phyloP scores from a whole-genome alignment of 345 rosid species.

The Raphanus raphanistrum region DNA sequence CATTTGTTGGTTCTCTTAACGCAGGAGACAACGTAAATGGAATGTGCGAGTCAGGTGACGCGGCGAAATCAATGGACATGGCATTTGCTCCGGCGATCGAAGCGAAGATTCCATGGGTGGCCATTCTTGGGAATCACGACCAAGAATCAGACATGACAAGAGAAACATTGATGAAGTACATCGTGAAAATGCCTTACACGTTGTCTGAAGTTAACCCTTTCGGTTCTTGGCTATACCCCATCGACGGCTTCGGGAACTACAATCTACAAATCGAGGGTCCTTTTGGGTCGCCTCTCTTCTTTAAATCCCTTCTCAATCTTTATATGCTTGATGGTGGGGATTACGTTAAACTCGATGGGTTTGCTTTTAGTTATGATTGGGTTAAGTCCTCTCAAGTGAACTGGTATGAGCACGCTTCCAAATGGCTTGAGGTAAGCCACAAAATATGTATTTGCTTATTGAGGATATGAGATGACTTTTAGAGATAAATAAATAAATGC shows the following conservation, averaged over 20 bases:
- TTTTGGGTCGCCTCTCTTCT: conserved; percentile 59
- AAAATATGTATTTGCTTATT: neutral
- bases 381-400: conserved; percentile 79
- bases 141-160: conserved; percentile 78
- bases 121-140: conserved; percentile 88
- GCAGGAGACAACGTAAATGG: conserved; percentile 82
- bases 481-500: neutral
- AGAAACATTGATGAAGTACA: conserved; percentile 71
- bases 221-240: conserved; percentile 37
- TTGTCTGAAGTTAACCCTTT: conserved; percentile 71
- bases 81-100: conserved; percentile 82
- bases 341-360: conserved; percentile 61
- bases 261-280: conserved; percentile 77
- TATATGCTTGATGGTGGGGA: conserved; percentile 86
- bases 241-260: conserved; percentile 94
- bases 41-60: conserved; percentile 55
- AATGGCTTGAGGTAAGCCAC: conserved; percentile 56
- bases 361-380: conserved; percentile 57
- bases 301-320: conserved; percentile 82
- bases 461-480: neutral
- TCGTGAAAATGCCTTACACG: conserved; percentile 61
- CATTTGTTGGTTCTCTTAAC: neutral
- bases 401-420: conserved; percentile 86
- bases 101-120: conserved; percentile 83
- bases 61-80: conserved; percentile 60